Evolutionary conservation across 441 rosid genomes (phyloP), one percentile per base, ranked within the genome.

Genomic region (Mallotus repandus): DNA sequence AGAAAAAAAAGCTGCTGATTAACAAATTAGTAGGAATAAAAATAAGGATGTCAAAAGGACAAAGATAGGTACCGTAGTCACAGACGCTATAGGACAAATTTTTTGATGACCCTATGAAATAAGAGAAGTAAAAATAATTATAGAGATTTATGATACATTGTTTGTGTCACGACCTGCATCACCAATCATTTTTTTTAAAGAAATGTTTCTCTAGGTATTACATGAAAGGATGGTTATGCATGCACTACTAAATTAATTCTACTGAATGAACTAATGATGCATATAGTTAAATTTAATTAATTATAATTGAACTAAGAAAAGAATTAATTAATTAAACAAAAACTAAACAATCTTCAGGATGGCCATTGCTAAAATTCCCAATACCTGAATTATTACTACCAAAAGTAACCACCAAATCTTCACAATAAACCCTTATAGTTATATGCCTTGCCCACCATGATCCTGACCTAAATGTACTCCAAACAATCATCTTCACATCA

Each of bases 401-500:
- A 45, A 85, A 72, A 66, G 66, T 72, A 29, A 91, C 80, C 0
- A 71, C 25, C 69, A 87, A 79, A 45, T 84, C 66, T 5, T 76
- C 62, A 63, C 97, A 94, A 69, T 69, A 60, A 71, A 87, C 85
- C 72, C 73, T 81, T 63, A 89, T 63, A 45, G 9, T 0, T 64
- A 86, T 58, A 59, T 83, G 74, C 66, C 91, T 82, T 29, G 83
- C 73, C 81, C 87, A 78, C 82, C 86, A 85, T 21, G 81, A 74
- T 4, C 88, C 92, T 21, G 90, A 88, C 56, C 76, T 83, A 68
- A 84, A 87, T 32, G 74, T 75, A 9, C 87, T 83, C 77, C 25
- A 62, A 2, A 88, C 74, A 12, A 13, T 2, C 63, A 91, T 35
- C 79, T 48, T 87, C 63, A 88, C n/a, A 25, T 77, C 66, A 71